Conservation (phyloP, 2,329 filamentous ascomycete genomes). For the Trichoderma brevicompactum region DNA sequence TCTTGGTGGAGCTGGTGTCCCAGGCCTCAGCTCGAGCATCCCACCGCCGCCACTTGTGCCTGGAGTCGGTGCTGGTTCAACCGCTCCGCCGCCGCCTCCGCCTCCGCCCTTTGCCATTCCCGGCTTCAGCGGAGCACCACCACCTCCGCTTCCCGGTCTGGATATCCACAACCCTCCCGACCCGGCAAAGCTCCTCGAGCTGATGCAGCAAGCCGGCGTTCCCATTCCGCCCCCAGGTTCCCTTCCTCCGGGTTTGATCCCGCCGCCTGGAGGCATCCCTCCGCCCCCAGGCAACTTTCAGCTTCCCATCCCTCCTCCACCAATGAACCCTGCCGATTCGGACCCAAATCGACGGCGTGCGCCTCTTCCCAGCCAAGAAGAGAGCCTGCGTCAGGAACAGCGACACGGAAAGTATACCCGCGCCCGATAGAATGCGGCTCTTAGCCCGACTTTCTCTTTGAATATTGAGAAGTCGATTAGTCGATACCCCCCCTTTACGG, state of each 20-base stretch:
- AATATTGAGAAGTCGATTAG: neutral
- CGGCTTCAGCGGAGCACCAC: conserved; percentile 51
- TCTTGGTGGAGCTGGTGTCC: conserved; percentile 45
- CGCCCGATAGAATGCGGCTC: conserved; percentile 45
- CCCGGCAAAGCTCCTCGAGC: conserved; percentile 63
- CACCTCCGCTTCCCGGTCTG: conserved; percentile 58
- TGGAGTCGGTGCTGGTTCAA: conserved; percentile 51
- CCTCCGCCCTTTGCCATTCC: conserved; percentile 59
- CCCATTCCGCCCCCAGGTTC: conserved; percentile 60
- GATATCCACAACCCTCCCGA: conserved; percentile 65
- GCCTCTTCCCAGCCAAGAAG: conserved; percentile 81
- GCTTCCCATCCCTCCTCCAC: conserved; percentile 46
- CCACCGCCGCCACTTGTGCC: conserved; percentile 54
- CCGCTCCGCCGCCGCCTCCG: conserved; percentile 48
- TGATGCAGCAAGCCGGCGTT: conserved; percentile 68
- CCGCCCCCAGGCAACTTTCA: conserved; percentile 42
- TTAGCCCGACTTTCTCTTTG: neutral
- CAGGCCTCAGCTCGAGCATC: conserved; percentile 50
- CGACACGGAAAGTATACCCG: conserved; percentile 65
- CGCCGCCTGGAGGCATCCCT: conserved; percentile 46
- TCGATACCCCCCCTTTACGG: conserved; percentile 32
- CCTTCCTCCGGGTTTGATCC: conserved; percentile 51
- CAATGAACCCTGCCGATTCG: conserved; percentile 42
- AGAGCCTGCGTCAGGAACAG: conserved; percentile 80
- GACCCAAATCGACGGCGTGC: conserved; percentile 56